Evolutionary conservation across 495 filamentous ascomycete genomes (phyloP), one percentile per base, ranked within the genome.

Genomic region (Durotheca rogersii): DNA sequence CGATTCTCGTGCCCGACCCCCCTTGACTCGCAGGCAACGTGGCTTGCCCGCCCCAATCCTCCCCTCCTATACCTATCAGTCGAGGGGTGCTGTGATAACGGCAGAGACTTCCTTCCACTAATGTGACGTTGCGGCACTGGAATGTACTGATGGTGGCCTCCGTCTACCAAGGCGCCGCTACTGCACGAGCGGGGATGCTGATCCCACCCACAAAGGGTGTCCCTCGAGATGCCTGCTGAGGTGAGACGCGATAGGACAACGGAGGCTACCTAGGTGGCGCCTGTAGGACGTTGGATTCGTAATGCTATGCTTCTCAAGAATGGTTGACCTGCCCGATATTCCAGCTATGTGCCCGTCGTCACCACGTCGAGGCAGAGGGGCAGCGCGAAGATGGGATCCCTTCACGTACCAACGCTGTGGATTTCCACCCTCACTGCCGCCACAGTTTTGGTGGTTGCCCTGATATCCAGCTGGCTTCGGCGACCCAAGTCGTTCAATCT

Each of bases 401-500:
- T 43, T 23, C 17, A 43, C n/a, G 30, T 49, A 23, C 42, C 49
- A 15, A 44, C 36, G 10, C 10, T 54, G 29, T 63, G 60, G 60
- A 12, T 20, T 7, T 41, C 53, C 14, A 45, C 41, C 15, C 41
- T 49, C 15, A 37, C 45, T 6, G 52, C 39, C 18, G 41, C 45
- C 4, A 42, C 38, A 17, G 32, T 48, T 4, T 41, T 56, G 1
- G n/a, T 60, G n/a, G 38, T 47, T 27, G 50, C 41, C 11, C 9
- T 45, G 12, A 31, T 60, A 25, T 32, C 45, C 2, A 41, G 25
- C 14, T 54, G 39, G 41, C 31, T 57, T 32, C 46, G 46, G 6
- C 47, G 35, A 17, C 45, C 46, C 3, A 53, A 15, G 30, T 44
- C 45, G 1, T 63, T 63, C 32, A 47, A 46, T 10, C 18, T 63